Base-by-base conservation (phyloP, 345 rosid species). In the Acer saccharum region DNA sequence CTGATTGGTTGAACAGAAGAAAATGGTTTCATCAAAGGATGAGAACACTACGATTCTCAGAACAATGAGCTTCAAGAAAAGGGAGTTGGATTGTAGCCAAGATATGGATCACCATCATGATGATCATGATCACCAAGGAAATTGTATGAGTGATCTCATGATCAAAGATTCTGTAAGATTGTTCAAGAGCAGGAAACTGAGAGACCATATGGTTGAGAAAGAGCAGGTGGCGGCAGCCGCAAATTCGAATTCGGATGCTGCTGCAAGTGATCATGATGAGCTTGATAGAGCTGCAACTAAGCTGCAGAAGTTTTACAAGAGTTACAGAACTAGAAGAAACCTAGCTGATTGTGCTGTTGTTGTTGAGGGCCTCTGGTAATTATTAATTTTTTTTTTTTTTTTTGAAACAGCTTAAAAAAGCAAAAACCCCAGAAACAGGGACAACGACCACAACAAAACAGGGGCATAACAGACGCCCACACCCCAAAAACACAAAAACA, bases 231-330 rank as follows among this genome's bases (percentile, higher is more conserved):
- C 11, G 46, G 46, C 46, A 35, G 6, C 39, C 39, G 39, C 39
- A 35, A 35, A 35, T 35, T 35, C 6, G 46, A 43, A 9, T 9
- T 43, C 46, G 46, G 46, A 43, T 35, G 39, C 39, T 43, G 10
- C 46, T 43, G 46, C 46, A 8, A 43, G 11, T 35, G 39, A 68
- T 10, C 27, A 18, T 43, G 54, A 3, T 29, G 18, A 29, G 4
- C 3, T 27, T 13, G 29, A 23, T 62, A 61, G 21, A 3, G 81
- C 82, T 61, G 88, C 77, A 39, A 61, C 41, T 3, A 65, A 50
- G 68, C 52, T 85, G 20, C 88, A 82, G 78, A 85, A 82, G 46
- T 69, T 71, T 32, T 78, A 82, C 71, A 82, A 41, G 75, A 82
- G 82, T 62, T 79, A 80, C 69, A 72, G 80, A 64, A 83, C 83